Evolutionary conservation across 2,329 filamentous ascomycete genomes (phyloP), one percentile per base, ranked within the genome.

Genomic region (Lachnellula subtilissima): DNA sequence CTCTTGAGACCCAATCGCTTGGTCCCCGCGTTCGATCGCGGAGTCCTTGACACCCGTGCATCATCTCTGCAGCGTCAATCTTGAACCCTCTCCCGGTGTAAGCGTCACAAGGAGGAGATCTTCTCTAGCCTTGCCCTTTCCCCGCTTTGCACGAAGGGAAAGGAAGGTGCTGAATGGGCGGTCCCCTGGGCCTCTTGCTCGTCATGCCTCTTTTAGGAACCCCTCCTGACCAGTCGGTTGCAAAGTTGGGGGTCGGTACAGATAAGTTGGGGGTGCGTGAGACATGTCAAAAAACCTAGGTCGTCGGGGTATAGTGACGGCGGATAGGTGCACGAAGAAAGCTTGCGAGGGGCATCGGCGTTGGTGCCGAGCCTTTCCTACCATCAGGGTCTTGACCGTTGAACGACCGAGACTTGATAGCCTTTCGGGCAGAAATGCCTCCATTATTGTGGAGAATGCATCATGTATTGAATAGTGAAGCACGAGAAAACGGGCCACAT

Each of bases 181-280:
- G 2, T 40, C 37, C 14, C 14, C 5, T 48, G 25, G 14, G 14
- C 17, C 11, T 4, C 17, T 23, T 51, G 50, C 50, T 52, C 50
- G 50, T 52, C n/a, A 52, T 52, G 50, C 42, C 42, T 46, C 50
- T 46, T 52, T 52, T 28, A 28, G 50, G 28, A 52, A 45, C 23
- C 39, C 50, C 50, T 46, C 47, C 50, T 52, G 50, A 35, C 50
- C 50, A 42, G 32, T 17, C 7, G 7, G 23, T 32, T 25, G 17
- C 23, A 37, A 43, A 35, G 50, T 37, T 32, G 25, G 50, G 39
- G 39, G 23, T 47, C 19, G 22, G 15, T n/a, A 43, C n/a, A 25
- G n/a, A 35, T 7, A 12, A 19, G 23, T 22, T 1, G 11, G 23
- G 45, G 45, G 23, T 47, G 45, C 45, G 25, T 4, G 45, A 48